Evolutionary conservation across 305 asterid genomes (phyloP).

Genomic region (Ilex paraguariensis): DNA sequence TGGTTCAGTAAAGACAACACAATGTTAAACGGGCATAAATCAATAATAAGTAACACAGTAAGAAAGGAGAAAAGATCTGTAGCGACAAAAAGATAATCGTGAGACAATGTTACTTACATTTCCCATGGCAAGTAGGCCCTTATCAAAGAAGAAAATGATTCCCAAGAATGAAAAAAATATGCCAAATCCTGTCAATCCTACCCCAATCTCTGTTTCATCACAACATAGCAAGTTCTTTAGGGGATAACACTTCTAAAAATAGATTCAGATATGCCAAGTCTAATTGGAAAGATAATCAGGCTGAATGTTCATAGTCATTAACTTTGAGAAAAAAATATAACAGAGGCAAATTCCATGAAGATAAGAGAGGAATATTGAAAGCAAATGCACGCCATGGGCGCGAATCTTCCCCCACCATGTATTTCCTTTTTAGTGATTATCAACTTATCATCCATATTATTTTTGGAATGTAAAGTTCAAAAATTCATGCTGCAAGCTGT

Average conservation of each 20-base stretch:
- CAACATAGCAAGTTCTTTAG: slow-evolving; percentile 9
- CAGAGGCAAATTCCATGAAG: too few relatives aligned
- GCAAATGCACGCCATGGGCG: too few relatives aligned
- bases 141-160: slow-evolving; percentile 85
- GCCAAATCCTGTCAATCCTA: slow-evolving; percentile 93
- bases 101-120: slow-evolving; percentile 53
- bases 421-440: too few relatives aligned
- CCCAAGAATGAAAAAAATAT: slow-evolving; percentile 88
- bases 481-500: too few relatives aligned
- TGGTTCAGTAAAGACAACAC: slow-evolving; percentile 29
- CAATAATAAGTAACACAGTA: slow-evolving; percentile 9
- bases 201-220: slow-evolving; percentile 44
- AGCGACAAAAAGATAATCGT: slow-evolving; percentile 1
- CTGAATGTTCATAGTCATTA: background rate
- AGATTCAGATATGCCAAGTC: background rate
- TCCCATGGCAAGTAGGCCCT: slow-evolving; percentile 96
- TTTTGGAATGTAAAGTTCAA: too few relatives aligned
- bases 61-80: slow-evolving; percentile 3
- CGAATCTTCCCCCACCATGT: too few relatives aligned
- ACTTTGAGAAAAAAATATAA: too few relatives aligned
- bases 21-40: slow-evolving; percentile 6
- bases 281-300: background rate
- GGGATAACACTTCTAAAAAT: slow-evolving; percentile 10
- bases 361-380: too few relatives aligned
- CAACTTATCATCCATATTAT: too few relatives aligned